Conservation (phyloP, 805 yeast genomes). For the Cyberlindnera meyerae region DNA sequence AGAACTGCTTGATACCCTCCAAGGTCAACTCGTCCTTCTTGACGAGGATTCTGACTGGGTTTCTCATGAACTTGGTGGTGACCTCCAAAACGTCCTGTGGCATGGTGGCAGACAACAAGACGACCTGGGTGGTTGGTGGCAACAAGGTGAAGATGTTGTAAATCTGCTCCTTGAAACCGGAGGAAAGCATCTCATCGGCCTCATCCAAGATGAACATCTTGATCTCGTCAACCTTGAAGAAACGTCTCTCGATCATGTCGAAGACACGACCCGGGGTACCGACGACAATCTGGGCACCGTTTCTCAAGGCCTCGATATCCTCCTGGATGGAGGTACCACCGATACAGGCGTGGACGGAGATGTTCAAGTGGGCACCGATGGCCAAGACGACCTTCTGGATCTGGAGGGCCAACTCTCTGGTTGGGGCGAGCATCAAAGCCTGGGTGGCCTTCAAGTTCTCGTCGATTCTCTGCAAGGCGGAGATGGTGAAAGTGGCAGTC, state of each 20-base stretch:
- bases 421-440: constrained; percentile 93
- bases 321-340: constrained; percentile 93
- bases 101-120: constrained; percentile 91
- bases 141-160: constrained; percentile 86
- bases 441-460: constrained; percentile 69
- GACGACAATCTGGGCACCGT: constrained; percentile 88
- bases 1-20: constrained; percentile 94
- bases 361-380: constrained; percentile 85
- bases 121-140: constrained; percentile 90
- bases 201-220: constrained; percentile 96
- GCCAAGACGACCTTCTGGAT: constrained; percentile 90
- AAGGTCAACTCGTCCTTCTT: constrained; percentile 93
- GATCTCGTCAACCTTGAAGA: constrained; percentile 73
- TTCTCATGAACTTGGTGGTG: constrained; percentile 88
- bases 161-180: constrained; percentile 94
- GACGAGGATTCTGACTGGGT: constrained; percentile 91
- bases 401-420: constrained; percentile 95
- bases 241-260: constrained; percentile 91
- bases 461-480: constrained; percentile 72
- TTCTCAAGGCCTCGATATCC: constrained; percentile 77
- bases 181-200: constrained; percentile 93
- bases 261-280: constrained; percentile 98
- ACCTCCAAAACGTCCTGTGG: constrained; percentile 89
- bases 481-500: constrained; percentile 95
- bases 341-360: constrained; percentile 92